Percentiles rank a stretch among this genome's conserved stretches.
These are phyloP conservation scores for Boletus sp. DNA, from an alignment of 768 basidiomycete genomes.

Conservation along the genomic window DNA sequence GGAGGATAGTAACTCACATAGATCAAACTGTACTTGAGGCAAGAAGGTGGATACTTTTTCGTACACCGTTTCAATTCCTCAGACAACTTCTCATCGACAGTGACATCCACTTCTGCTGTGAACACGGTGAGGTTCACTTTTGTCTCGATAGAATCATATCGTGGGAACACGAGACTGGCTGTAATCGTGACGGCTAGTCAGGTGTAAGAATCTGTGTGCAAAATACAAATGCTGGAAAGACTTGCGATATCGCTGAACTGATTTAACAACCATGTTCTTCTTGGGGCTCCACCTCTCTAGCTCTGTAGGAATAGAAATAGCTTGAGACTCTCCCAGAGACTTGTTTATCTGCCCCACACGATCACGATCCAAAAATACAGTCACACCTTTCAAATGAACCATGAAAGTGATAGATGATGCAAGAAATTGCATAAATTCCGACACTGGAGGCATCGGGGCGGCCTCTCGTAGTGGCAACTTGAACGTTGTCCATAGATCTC, in stretches of 20 bases:
- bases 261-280: conserved; percentile 63
- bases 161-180: not conserved
- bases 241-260: not conserved
- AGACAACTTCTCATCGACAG: not conserved
- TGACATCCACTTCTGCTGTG: not conserved
- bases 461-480: conserved; percentile 81
- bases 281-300: conserved; percentile 53
- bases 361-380: conserved; percentile 75
- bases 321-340: conserved; percentile 46
- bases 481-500: conserved; percentile 74
- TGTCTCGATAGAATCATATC: not conserved
- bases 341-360: conserved; percentile 64
- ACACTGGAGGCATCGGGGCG: conserved; percentile 67
- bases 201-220: not conserved
- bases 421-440: too few relatives aligned
- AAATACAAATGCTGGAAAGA: not conserved
- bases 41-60: not conserved
- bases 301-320: conserved; percentile 49
- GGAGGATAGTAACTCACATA: not conserved
- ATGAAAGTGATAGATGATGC: too few relatives aligned
- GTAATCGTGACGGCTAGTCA: not conserved
- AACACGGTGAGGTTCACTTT: not conserved
- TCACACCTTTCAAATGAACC: too few relatives aligned
- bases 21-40: not conserved
- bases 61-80: not conserved